Evolutionary conservation across 208 protist genomes (phyloP), one percentile per base, ranked within the genome.

Genomic region (Hexamita inflata): DNA sequence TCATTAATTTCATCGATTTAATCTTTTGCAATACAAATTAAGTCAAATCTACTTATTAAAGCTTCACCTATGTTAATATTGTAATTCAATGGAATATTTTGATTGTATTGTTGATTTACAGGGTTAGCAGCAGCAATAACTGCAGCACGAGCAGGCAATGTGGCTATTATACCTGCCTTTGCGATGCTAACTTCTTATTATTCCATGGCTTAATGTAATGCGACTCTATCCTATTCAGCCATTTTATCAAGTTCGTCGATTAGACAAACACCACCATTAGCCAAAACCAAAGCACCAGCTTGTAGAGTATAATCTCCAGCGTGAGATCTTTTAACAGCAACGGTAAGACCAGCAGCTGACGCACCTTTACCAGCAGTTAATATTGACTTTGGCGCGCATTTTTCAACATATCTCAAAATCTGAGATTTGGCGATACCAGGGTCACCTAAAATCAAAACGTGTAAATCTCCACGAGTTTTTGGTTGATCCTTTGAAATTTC

Each of bases 211-310:
- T 82, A 57, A 42, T 82, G 59, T 19, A 82, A 30, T 7, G 45
- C 42, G 30, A 67, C 57, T 65, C 73, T 75, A 75, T 92, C 91
- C 78, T 93, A 86, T 75, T 98, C 95, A 58, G 88, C 95, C 96
- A 99, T 99, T 84, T 99, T 99, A 85, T 99, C 97, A 80, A 99
- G 98, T 87, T 99, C 96, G 83, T 99, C 96, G 79, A 99, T 99
- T 59, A 97, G 39, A 53, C 75, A 78, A 40, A 78, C 28, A 35
- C 75, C 75, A 9, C 29, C 4, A 59, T 76, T 45, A 34, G 67
- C 61, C 29, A 82, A 39, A 2, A 82, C 78, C 24, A 82, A 29
- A 40, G 78, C 78, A 29, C 78, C 78, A n/a, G 53, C 89, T 78
- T 99, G 95, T 29, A 99, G 83, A 15, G 97, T 92, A 4, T 95